Conservation (phyloP, 768 basidiomycete genomes). For the Suillus spraguei region DNA sequence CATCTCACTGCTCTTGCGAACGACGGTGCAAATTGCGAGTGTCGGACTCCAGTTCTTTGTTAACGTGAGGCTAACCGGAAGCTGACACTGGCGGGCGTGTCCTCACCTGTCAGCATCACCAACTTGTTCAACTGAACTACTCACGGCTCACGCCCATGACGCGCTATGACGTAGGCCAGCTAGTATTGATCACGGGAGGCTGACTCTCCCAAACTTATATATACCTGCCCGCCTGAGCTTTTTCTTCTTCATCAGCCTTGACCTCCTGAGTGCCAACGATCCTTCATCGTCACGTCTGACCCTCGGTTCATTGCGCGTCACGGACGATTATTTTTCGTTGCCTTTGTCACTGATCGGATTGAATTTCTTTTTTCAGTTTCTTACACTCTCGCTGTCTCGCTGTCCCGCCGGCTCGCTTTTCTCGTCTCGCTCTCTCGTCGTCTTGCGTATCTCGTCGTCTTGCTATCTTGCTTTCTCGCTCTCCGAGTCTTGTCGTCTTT, state of each 20-base stretch:
- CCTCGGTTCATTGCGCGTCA: background rate
- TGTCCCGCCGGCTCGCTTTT: background rate
- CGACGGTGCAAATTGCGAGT: background rate
- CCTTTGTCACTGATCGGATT: background rate
- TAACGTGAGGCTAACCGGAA: background rate
- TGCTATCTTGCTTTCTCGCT: background rate
- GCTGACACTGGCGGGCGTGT: background rate
- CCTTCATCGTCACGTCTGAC: background rate
- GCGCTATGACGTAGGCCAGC: background rate
- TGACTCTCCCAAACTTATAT: background rate
- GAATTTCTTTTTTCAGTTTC: background rate
- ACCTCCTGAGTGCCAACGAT: background rate
- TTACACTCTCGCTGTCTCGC: background rate
- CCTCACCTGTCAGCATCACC: background rate
- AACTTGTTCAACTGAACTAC: background rate
- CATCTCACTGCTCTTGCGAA: background rate
- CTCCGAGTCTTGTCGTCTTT: background rate
- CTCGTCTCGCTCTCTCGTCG: background rate
- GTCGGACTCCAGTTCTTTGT: too few species aligned
- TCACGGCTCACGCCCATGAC: background rate
- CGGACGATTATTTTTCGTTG: background rate
- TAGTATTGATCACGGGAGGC: background rate
- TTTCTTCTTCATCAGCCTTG: conserved; percentile 2
- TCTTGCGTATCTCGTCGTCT: too few species aligned
- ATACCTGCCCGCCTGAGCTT: background rate